These are phyloP conservation scores for Moesziomyces aphidis DNA, from an alignment of 1,284 basidiomycete species.

Conservation along the genomic window DNA sequence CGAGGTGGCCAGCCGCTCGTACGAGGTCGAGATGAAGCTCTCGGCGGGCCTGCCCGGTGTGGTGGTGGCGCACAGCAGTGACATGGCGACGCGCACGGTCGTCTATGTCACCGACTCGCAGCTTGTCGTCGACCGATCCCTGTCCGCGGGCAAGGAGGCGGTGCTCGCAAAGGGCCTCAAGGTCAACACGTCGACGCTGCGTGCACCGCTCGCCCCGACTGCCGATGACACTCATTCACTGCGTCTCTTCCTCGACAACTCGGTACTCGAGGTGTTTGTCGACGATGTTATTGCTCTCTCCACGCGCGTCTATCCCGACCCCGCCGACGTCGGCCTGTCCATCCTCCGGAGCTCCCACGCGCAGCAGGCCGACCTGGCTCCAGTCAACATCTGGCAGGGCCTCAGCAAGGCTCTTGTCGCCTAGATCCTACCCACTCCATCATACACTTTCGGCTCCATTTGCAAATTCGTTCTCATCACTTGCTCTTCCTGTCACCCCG, in stretches of 20 bases:
- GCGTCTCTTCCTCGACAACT: conserved; percentile 53
- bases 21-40: conserved; percentile 33
- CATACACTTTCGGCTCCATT: neutral
- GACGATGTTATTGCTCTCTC: conserved; percentile 47
- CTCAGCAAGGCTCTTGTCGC: conserved; percentile 20
- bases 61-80: conserved; percentile 35
- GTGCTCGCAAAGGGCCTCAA: conserved; percentile 27
- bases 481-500: neutral
- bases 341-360: conserved; percentile 8
- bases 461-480: neutral
- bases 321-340: conserved; percentile 18
- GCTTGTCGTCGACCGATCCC: conserved; percentile 40
- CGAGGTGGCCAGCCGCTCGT: conserved; percentile 18
- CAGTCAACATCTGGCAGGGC: conserved; percentile 31
- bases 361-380: neutral
- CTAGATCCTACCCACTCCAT: neutral
- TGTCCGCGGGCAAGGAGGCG: conserved; percentile 19
- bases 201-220: conserved; percentile 8
- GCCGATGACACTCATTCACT: conserved; percentile 14
- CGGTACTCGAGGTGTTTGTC: conserved; percentile 56
- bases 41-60: conserved; percentile 17
- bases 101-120: conserved; percentile 19
- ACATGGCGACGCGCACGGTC: conserved; percentile 25
- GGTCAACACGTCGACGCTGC: conserved; percentile 34
- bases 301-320: conserved; percentile 52